Evolutionary conservation across 352 stramenopile species (phyloP).

Genomic region (Aphanomyces stellatus): DNA sequence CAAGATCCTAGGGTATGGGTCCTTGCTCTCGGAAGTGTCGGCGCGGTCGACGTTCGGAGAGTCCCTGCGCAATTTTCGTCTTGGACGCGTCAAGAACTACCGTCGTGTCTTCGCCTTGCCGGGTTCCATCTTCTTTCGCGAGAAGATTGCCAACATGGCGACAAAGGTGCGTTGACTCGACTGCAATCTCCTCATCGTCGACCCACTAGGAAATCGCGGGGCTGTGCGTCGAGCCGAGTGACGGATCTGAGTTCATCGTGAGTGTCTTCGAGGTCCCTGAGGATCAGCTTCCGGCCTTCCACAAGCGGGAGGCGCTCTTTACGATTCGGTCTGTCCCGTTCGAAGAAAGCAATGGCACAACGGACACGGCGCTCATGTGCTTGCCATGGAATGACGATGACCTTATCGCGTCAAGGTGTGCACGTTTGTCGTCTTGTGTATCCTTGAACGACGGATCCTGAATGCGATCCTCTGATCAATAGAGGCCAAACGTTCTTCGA

Average conservation of each 20-base stretch:
- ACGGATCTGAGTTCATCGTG: conserved; percentile 18
- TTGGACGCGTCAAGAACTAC: conserved; percentile 41
- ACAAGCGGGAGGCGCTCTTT: conserved; percentile 34
- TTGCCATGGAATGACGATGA: conserved; percentile 35
- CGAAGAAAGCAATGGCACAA: neutral
- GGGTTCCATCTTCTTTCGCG: conserved; percentile 59
- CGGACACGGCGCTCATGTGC: conserved; percentile 29
- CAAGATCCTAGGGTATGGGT: conserved; percentile 56
- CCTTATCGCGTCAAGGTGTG: conserved; percentile 25
- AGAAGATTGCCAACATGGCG: conserved; percentile 41
- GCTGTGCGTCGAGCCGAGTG: conserved; percentile 27
- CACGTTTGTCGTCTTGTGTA: too few relatives aligned
- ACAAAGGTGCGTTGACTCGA: conserved; percentile 24
- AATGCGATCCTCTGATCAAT: too few relatives aligned
- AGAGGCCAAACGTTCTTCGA: conserved; percentile 44
- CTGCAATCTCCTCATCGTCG: neutral
- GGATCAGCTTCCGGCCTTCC: conserved; percentile 18
- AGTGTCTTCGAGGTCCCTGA: neutral
- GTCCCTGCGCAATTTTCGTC: conserved; percentile 42
- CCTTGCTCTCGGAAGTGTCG: conserved; percentile 38
- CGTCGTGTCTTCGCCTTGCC: conserved; percentile 50
- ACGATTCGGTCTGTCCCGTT: conserved; percentile 40
- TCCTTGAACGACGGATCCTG: too few relatives aligned
- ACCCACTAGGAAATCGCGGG: conserved; percentile 34
- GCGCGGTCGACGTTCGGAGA: conserved; percentile 41